Base-by-base conservation (phyloP, 139 green algal species). In the Astrephomene gubernaculifera region DNA sequence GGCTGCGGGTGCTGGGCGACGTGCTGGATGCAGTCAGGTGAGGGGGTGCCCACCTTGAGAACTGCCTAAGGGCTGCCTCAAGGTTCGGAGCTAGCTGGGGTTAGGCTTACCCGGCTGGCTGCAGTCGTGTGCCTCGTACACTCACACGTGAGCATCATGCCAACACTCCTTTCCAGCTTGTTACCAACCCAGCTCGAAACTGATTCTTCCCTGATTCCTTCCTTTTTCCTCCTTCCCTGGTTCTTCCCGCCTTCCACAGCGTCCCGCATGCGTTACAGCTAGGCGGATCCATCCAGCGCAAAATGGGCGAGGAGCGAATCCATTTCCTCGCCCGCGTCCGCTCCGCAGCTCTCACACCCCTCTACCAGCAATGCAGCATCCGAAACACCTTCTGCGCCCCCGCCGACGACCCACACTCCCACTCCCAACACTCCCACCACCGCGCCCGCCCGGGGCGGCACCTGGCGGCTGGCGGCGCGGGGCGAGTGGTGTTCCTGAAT, bases 401-500 rank as follows among this genome's bases (percentile, higher is more conserved):
- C 49, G 31, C 14, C 38, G 67, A 12, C 1, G 33, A n/a, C n/a
- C n/a, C n/a, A n/a, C 67, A 17, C 14, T 25, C 49, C 12, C 49
- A 57, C 49, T 17, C 12, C 14, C 49, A 17, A 57, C 49, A 12
- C 17, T 57, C 14, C 49, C 14, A 29, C 65, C 31, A 9, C 65
- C 65, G 65, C 31, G 1, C 7, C 65, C 65, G 65, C 10, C 3
- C 29, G 27, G 5, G 31, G 4, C 45, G 44, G 29, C 41, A 31
- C 29, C 25, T 27, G 12, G 45, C 53, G 12, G 64, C 14, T 24
- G 24, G 4, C 5, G 12, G 33, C 25, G 36, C 54, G 35, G 35
- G n/a, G 17, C 43, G 69, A 10, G 31, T 95, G 1, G 71, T 94
- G 12, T 96, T 95, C 83, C 75, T 91, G 21, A 95, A 96, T 69